phyloP scores from a whole-genome alignment of 495 filamentous ascomycete genomes.

The Rostrohypoxylon terebratum region DNA sequence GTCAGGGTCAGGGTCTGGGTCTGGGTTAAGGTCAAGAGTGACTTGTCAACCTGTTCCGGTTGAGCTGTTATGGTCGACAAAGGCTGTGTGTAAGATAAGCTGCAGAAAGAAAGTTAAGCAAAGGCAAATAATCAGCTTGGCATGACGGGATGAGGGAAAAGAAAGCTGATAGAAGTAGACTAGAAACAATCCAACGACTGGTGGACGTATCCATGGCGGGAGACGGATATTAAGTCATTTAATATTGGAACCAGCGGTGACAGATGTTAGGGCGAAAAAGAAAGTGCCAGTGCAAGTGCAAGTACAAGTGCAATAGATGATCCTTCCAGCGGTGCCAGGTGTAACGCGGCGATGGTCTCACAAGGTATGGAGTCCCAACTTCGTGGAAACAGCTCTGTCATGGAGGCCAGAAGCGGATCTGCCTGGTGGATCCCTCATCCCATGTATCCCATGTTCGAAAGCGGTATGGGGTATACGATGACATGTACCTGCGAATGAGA shows the following conservation, averaged over 20 bases:
- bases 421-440: constrained; percentile 48
- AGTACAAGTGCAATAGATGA: constrained; percentile 49
- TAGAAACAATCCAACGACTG: constrained; percentile 39
- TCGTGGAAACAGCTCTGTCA: constrained; percentile 48
- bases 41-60: constrained; percentile 32
- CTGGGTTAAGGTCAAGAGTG: constrained; percentile 5
- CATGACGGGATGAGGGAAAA: constrained; percentile 27
- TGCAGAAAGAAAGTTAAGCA: constrained; percentile 28
- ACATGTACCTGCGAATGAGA: constrained; percentile 47
- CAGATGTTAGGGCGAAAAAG: constrained; percentile 52
- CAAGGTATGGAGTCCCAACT: constrained; percentile 53
- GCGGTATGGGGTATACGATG: constrained; percentile 47
- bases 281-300: constrained; percentile 43
- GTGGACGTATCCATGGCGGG: constrained; percentile 47
- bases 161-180: constrained; percentile 45
- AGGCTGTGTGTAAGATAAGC: constrained; percentile 43
- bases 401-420: constrained; percentile 49
- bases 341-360: constrained; percentile 54
- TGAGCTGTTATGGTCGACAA: constrained; percentile 38
- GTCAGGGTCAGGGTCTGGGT: constrained; percentile 10
- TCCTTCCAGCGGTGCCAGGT: constrained; percentile 52
- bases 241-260: constrained; percentile 53
- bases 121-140: constrained; percentile 39
- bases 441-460: constrained; percentile 49
- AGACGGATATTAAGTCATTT: constrained; percentile 54